These are phyloP conservation scores for Pochonia chlamydosporia DNA, from an alignment of 2,329 filamentous ascomycete genomes.

Conservation along the genomic window DNA sequence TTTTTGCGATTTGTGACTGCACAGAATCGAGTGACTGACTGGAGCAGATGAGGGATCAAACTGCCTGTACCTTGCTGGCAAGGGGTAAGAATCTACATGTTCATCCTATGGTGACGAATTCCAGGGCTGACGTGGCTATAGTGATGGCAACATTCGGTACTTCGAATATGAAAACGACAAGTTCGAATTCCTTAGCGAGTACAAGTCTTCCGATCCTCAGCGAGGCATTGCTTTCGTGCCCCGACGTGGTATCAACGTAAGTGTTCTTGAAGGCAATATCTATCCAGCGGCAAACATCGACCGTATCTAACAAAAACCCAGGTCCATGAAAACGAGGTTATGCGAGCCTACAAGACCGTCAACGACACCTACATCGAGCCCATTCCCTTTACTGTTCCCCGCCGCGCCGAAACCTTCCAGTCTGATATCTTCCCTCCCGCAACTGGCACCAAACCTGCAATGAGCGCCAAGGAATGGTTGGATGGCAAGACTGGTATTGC, in stretches of 20 bases:
- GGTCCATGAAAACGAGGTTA: conserved; percentile 93
- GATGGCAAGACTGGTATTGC: conserved; percentile 78
- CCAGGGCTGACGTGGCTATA: conserved; percentile 29
- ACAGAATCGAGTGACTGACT: conserved; percentile 15
- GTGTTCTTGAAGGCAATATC: conserved; percentile 21
- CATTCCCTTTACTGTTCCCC: conserved; percentile 93
- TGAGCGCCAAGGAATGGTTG: conserved; percentile 79
- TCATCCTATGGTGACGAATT: neutral
- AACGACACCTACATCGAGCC: conserved; percentile 93
- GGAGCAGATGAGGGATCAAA: conserved; percentile 78
- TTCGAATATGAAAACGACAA: conserved; percentile 98
- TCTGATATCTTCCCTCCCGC: conserved; percentile 94
- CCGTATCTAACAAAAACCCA: conserved; percentile 26
- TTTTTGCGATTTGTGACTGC: neutral
- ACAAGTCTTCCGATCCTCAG: conserved; percentile 95
- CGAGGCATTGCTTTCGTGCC: conserved; percentile 91
- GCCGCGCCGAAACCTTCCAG: conserved; percentile 91
- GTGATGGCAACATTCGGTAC: conserved; percentile 98
- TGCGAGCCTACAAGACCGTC: conserved; percentile 95
- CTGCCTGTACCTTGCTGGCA: conserved; percentile 92
- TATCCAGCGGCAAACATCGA: neutral
- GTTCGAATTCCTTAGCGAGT: conserved; percentile 93
- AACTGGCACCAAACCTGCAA: conserved; percentile 70
- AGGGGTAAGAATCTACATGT: conserved; percentile 67
- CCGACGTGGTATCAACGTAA: conserved; percentile 85